Conservation (phyloP, 805 yeast genomes). For the Saccharomycopsis vini region DNA sequence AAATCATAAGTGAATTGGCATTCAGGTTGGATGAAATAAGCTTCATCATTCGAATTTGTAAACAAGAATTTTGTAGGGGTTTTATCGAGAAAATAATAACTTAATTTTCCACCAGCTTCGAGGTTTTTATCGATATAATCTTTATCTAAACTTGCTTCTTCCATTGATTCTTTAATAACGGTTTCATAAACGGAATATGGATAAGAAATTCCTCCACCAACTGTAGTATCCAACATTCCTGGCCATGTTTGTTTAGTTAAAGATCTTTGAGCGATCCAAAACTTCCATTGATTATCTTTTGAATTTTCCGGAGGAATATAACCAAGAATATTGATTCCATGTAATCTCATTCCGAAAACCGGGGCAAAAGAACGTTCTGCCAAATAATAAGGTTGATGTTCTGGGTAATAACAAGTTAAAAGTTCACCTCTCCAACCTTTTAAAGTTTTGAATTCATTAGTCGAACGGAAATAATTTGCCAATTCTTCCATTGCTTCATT, state of each 20-base stretch:
- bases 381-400: conserved; percentile 47
- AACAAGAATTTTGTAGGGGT: background rate
- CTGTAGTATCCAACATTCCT: conserved; percentile 82
- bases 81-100: no score
- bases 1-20: conserved; percentile 76
- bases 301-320: conserved; percentile 42
- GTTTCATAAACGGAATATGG: conserved; percentile 74
- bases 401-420: conserved; percentile 59
- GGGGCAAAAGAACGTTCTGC: conserved; percentile 80
- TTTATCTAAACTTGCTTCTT: conserved; percentile 75
- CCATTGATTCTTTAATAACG: conserved; percentile 74
- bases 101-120: conserved; percentile 52
- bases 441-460: conserved; percentile 29
- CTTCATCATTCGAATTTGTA: conserved; percentile 26
- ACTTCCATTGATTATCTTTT: conserved; percentile 33
- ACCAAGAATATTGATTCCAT: conserved; percentile 86
- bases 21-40: conserved; percentile 78
- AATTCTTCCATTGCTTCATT: conserved; percentile 33
- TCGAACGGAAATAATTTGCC: conserved; percentile 34
- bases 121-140: conserved; percentile 39
- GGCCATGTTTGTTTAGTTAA: conserved; percentile 80
- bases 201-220: conserved; percentile 90
- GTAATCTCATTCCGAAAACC: conserved; percentile 76
- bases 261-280: conserved; percentile 86
- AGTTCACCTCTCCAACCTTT: conserved; percentile 83